Percentiles rank a stretch among this genome's conserved stretches.
Conservation (phyloP, 2,329 filamentous ascomycete genomes). For the Phoma sp. region DNA sequence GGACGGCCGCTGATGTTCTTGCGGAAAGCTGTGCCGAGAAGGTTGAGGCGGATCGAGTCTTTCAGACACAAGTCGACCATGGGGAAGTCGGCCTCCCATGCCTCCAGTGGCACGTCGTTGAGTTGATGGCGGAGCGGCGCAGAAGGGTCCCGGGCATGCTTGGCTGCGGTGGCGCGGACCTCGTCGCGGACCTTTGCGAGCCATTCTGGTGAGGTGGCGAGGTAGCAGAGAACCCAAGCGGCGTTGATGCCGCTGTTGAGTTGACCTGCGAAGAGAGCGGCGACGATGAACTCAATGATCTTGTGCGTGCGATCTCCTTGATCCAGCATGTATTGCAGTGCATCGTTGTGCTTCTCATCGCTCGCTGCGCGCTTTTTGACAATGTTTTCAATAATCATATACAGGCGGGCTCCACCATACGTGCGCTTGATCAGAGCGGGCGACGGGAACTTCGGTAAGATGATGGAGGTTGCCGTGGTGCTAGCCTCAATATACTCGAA, state of each 20-base stretch:
- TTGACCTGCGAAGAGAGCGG: constrained; percentile 62
- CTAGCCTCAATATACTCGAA: constrained; percentile 57
- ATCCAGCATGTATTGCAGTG: constrained; percentile 62
- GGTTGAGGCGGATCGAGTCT: constrained; percentile 60
- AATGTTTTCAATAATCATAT: constrained; percentile 57
- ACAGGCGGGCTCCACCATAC: constrained; percentile 56
- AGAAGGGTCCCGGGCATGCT: constrained; percentile 49
- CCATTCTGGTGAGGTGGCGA: constrained; percentile 52
- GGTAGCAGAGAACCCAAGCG: constrained; percentile 53
- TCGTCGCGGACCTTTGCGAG: constrained; percentile 54
- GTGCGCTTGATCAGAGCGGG: constrained; percentile 52
- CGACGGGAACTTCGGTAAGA: constrained; percentile 61
- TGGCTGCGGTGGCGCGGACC: constrained; percentile 53
- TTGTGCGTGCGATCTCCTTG: constrained; percentile 53
- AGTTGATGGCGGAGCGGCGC: constrained; percentile 49
- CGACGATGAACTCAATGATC: constrained; percentile 59
- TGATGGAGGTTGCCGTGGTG: constrained; percentile 53
- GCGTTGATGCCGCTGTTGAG: constrained; percentile 64
- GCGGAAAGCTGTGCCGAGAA: constrained; percentile 57
- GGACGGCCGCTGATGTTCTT: constrained; percentile 57
- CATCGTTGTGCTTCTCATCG: constrained; percentile 55
- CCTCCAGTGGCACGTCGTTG: constrained; percentile 55
- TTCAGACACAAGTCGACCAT: constrained; percentile 58
- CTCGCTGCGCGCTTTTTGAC: constrained; percentile 53
- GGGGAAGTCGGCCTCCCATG: constrained; percentile 63